Base-by-base conservation (phyloP, 1,284 basidiomycete genomes). In the Coniferiporia sulphurascens region DNA sequence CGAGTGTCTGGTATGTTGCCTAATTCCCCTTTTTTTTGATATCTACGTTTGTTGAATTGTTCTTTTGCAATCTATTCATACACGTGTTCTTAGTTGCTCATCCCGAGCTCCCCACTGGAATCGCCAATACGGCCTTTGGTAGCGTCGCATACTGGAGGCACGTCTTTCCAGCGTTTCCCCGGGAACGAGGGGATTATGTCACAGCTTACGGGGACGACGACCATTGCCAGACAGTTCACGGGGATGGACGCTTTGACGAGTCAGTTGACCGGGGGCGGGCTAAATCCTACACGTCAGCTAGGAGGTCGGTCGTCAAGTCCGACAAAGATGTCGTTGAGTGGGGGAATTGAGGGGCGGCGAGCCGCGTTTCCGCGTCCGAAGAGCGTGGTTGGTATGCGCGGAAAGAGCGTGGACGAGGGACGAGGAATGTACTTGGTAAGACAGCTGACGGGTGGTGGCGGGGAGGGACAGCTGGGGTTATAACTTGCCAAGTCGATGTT, bases 201-300 rank as follows among this genome's bases (percentile, higher is more conserved):
- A 35, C 87, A 89, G 66, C 69, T 74, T 52, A 89, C 86, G 19
- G 86, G 86, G 3, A 83, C 81, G 3, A 89, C 87, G 2, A 89
- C 87, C 3, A 76, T 90, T 58, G 85, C 86, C 0, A 78, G 85
- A 50, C 88, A 91, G 69, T 86, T 89, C 65, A 91, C 87, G 5
- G 87, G 87, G 22, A 64, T 86, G 36, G 74, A 77, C 13, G 69
- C 69, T 19, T 70, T 73, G n/a, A 73, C 72, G 52, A 65, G 87
- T 49, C 53, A 55, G 65, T 69, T 86, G 62, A 87, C 87, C 0
- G 87, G 88, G 15, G 84, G 84, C 5, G 81, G 84, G 6, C 64
- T 83, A 58, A 86, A 81, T 66, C 85, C 86, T 6, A 86, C 84
- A 7, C 73, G 78, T 41, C 79, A 80, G 64, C 67, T 79, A 15